Conservation (phyloP, 2,329 filamentous ascomycete species). For the Tetracladium maxilliforme region DNA sequence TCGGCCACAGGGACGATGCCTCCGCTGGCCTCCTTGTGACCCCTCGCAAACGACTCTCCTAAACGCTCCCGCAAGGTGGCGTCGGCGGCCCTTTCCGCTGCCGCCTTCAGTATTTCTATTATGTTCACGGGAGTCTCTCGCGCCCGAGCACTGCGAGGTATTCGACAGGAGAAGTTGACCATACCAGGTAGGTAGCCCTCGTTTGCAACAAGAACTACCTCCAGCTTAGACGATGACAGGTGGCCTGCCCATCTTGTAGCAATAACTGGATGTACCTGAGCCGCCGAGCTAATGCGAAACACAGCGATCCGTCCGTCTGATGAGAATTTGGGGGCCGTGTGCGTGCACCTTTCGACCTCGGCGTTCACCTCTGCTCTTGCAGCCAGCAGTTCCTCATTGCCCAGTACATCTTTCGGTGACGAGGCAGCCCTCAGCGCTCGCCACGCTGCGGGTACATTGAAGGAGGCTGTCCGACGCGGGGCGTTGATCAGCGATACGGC, state of each 20-base stretch:
- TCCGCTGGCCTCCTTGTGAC: slow-evolving; percentile 53
- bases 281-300: slow-evolving; percentile 40
- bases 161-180: slow-evolving; percentile 53
- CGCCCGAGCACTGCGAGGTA: slow-evolving; percentile 38
- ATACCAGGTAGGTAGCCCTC: slow-evolving; percentile 46
- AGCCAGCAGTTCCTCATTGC: slow-evolving; percentile 29
- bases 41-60: slow-evolving; percentile 48
- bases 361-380: slow-evolving; percentile 43
- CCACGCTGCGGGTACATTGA: slow-evolving; percentile 47
- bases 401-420: slow-evolving; percentile 34
- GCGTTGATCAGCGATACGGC: slow-evolving; percentile 51
- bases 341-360: slow-evolving; percentile 46
- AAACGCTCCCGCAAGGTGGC: slow-evolving; percentile 28
- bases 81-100: slow-evolving; percentile 27
- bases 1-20: slow-evolving; percentile 44
- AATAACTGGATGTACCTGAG: slow-evolving; percentile 53
- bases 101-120: slow-evolving; percentile 37
- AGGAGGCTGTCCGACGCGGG: slow-evolving; percentile 44
- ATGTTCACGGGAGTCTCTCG: slow-evolving; percentile 45
- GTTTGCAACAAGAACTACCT: slow-evolving; percentile 53
- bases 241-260: slow-evolving; percentile 52
- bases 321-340: slow-evolving; percentile 48
- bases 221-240: slow-evolving; percentile 39
- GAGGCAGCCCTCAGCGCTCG: slow-evolving; percentile 33
- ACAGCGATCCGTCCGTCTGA: slow-evolving; percentile 46